Conservation (phyloP, 2,329 filamentous ascomycete species). For the Colletotrichum salicis region DNA sequence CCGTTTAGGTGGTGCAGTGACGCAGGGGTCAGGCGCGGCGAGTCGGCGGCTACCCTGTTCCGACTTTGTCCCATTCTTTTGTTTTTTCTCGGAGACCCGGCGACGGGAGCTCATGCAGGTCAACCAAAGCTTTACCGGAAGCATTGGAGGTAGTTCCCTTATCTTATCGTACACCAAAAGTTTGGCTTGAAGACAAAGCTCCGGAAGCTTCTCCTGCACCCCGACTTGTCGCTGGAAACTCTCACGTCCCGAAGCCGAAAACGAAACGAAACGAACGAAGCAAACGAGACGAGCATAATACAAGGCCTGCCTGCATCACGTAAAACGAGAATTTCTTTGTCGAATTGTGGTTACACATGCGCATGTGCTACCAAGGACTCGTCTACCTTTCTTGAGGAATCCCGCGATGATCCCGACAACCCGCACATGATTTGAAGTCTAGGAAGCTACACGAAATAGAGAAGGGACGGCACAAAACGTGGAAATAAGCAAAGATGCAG, state of each 20-base stretch:
- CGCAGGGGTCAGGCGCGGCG: slow-evolving; percentile 18
- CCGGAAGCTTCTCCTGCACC: not conserved
- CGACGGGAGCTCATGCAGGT: not conserved
- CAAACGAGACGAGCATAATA: not conserved
- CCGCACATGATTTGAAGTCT: not conserved
- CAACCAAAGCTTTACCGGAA: not conserved
- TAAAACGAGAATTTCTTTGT: not conserved
- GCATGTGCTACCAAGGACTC: slow-evolving; percentile 7
- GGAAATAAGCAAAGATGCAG: slow-evolving; percentile 14
- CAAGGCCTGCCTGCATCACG: not conserved
- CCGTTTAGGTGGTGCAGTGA: not conserved
- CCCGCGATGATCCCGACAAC: slow-evolving; percentile 16
- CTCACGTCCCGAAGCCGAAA: not conserved
- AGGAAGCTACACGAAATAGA: slow-evolving; percentile 3
- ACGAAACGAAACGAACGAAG: not conserved
- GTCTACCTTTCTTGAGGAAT: not conserved
- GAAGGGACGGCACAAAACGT: not conserved
- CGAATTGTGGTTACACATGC: slow-evolving; percentile 12
- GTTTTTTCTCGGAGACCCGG: not conserved
- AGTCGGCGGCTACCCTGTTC: slow-evolving; percentile 22
- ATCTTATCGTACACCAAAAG: slow-evolving; percentile 27
- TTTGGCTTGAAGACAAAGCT: slow-evolving; percentile 5
- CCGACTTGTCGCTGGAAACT: not conserved
- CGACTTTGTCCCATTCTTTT: not conserved
- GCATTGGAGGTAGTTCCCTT: not conserved